Base-by-base conservation (phyloP, 805 yeast species). In the Wickerhamomyces chaumierensis region DNA sequence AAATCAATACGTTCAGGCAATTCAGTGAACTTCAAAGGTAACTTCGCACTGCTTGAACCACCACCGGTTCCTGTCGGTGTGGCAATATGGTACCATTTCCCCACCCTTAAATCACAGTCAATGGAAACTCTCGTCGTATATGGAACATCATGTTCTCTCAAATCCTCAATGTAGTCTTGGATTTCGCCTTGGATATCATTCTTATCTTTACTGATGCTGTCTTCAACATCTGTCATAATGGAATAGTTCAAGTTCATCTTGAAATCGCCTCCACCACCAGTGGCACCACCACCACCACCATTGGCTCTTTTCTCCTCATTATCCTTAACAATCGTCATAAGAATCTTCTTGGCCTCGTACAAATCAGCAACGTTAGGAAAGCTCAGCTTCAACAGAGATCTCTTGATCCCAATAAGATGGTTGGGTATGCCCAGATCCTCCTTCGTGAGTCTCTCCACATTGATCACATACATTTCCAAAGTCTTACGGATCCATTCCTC, bases 71-170 rank as follows among this genome's bases (percentile, higher is more conserved):
- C 79, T 79, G 34, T 76, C 73, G 16, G 66, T 68, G 4, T 81
- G 36, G 73, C 73, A 2, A 88, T 90, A 20, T 73, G 71, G 56
- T 90, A 92, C 99, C 99, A 92, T 59, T 88, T 88, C 15, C 98
- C 97, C 9, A 88, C 94, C 45, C 98, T 69, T 19, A 90, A 65
- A 49, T 84, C 69, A 41, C 73, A 71, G 57, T 94, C 98, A 19
- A 94, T 92, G n/a, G 95, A 78, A 0, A 92, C 96, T 43, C 99
- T 73, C 2, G 88, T 96, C 55, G 88, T 95, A 52, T 84, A 92
- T 0, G 98, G 98, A 4, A 92, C 97, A 56, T 92, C 99, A 48
- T 84, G 87, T 57, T 92, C 99, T 47, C 90, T 68, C 25, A 92
- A 72, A 50, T 90, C 97, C 39, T 77, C 78, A 14, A 92, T 73